Evolutionary conservation across 2,329 filamentous ascomycete genomes (phyloP).

Genomic region (Colletotrichum costaricense): DNA sequence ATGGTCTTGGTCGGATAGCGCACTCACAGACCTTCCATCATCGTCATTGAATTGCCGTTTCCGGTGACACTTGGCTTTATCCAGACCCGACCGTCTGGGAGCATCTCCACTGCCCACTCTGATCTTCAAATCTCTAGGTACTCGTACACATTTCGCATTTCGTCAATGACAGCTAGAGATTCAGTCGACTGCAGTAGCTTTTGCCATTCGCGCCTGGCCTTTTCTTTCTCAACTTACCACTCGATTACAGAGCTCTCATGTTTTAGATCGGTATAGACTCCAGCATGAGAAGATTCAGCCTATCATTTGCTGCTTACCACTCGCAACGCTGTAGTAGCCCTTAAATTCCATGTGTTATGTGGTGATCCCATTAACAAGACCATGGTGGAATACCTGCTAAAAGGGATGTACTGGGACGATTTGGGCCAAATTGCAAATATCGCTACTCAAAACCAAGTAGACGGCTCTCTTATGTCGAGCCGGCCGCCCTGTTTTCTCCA

Average conservation of each 20-base stretch:
- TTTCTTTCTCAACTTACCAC: background rate
- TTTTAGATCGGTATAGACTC: background rate
- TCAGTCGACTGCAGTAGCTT: background rate
- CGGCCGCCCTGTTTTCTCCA: no score
- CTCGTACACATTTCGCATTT: background rate
- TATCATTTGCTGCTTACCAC: no score
- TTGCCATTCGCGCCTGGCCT: background rate
- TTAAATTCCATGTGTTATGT: no score
- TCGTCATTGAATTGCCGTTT: conserved; percentile 12
- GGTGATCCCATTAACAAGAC: no score
- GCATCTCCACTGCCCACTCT: background rate
- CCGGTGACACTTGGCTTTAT: background rate
- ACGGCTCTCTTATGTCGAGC: no score
- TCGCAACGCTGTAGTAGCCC: no score
- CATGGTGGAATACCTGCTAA: no score
- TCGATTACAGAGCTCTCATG: background rate
- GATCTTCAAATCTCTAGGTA: background rate
- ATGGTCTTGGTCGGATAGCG: conserved; percentile 17
- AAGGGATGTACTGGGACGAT: no score
- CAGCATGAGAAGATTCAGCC: background rate
- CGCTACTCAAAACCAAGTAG: no score
- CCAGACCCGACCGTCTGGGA: background rate
- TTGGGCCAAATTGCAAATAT: no score
- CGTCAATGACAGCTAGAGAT: background rate
- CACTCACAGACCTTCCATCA: background rate